Base-by-base conservation (phyloP, 352 stramenopile species). In the Phytopythium mirpurense region DNA sequence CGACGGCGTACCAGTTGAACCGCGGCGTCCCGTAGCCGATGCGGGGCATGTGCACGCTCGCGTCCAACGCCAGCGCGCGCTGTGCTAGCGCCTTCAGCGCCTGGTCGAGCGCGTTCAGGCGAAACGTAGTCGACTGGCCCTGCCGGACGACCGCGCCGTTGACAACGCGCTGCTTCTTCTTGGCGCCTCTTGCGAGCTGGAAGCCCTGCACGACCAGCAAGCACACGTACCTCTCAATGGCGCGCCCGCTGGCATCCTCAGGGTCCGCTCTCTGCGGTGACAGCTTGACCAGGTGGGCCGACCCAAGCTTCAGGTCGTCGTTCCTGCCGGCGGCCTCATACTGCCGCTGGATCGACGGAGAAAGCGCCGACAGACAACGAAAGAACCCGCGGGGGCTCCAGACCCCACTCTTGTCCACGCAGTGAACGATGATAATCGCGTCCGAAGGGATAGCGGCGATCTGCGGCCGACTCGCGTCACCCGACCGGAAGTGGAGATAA, bases 1-100 rank as follows among this genome's bases (percentile, higher is more conserved):
- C 81, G 31, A 89, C 81, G 11, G 78, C 76, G 60, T 91, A 91
- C 81, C 81, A 91, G 53, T 91, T 91, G 65, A 89, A 91, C 40
- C 72, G 62, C 2, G 81, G 76, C 18, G 81, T 89, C 42, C 78
- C 81, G 48, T 86, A 88, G 43, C 81, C 81, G 35, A 91, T 88
- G 40, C 81, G 78, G 26, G 81, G 81, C 57, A 91, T 74, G 74
- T 91, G 78, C 51, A 91, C 63, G 36, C 67, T 86, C 42, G 78
- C 81, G 12, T 60, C 26, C 27, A 86, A 51, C 21, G 58, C 40
- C 5, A 57, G 50, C 8, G 76, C 67, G 49, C 65, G 59, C 50
- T 63, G 44, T 0, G 76, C 73, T 1, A 91, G 46, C 9, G 62
- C 62, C 34, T 67, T 51, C 19, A 91, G 59, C 11, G 76, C 56